phyloP scores from a whole-genome alignment of 2,329 filamentous ascomycete species.

The Paracorniculantispora psalliotae region DNA sequence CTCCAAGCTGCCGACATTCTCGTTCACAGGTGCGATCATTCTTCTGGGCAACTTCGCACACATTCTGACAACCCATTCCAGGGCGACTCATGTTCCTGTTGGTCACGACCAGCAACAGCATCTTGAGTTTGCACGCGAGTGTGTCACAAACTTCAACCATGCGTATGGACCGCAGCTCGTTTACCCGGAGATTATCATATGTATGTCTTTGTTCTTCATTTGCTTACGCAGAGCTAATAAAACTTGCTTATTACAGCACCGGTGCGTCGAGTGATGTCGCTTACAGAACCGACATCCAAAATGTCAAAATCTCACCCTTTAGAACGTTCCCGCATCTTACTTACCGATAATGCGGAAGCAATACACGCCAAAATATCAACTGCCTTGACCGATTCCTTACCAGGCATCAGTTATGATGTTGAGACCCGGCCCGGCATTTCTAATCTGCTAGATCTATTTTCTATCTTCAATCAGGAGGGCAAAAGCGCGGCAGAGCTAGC shows the following conservation, averaged over 20 bases:
- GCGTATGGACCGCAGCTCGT: constrained; percentile 60
- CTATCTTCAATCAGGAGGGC: constrained; percentile 53
- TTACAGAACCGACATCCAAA: constrained; percentile 71
- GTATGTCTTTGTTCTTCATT: constrained; percentile 39
- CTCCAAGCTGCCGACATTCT: constrained; percentile 93
- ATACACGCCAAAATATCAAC: constrained; percentile 66
- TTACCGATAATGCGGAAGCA: constrained; percentile 63
- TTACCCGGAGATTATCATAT: constrained; percentile 65
- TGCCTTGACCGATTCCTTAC: constrained; percentile 70
- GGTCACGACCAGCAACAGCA: constrained; percentile 95
- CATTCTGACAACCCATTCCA: constrained; percentile 26
- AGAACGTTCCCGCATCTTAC: constrained; percentile 70
- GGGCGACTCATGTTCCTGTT: constrained; percentile 89
- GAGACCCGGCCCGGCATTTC: constrained; percentile 70
- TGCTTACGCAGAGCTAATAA: background rate
- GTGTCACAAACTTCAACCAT: constrained; percentile 83
- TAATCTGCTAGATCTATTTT: constrained; percentile 79
- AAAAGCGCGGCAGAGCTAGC: constrained; percentile 39
- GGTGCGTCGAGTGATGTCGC: constrained; percentile 82
- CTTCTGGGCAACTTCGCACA: background rate
- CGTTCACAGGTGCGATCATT: constrained; percentile 63
- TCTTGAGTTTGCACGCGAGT: constrained; percentile 84
- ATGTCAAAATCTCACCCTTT: constrained; percentile 89
- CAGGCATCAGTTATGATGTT: constrained; percentile 68
- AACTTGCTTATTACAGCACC: constrained; percentile 49